phyloP scores from a whole-genome alignment of 106 monocot genomes.

The Dactylorhiza incarnata region DNA sequence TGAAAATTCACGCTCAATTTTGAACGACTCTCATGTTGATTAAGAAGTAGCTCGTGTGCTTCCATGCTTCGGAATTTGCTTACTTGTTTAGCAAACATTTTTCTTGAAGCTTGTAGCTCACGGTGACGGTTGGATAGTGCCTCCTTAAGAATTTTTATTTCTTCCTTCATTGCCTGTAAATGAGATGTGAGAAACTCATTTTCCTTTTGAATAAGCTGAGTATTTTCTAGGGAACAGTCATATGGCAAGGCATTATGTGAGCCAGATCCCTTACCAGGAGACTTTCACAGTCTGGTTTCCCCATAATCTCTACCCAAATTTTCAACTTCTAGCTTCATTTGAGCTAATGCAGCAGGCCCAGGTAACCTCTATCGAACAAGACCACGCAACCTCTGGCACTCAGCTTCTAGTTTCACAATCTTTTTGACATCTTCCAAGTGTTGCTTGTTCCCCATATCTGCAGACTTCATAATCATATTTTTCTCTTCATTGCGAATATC shows the following conservation, averaged over 20 bases:
- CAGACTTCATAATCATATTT: conserved; percentile 61
- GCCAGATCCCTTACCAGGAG: conserved; percentile 26
- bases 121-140: conserved; percentile 72
- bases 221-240: conserved; percentile 46
- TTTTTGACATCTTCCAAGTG: conserved; percentile 87
- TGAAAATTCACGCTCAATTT: conserved; percentile 28
- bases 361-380: conserved; percentile 92
- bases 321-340: conserved; percentile 95
- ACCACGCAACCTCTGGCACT: conserved; percentile 85
- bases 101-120: conserved; percentile 78
- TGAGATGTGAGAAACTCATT: conserved; percentile 70
- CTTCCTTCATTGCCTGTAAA: conserved; percentile 62
- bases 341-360: conserved; percentile 92
- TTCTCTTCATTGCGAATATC: conserved; percentile 87
- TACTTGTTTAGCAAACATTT: conserved; percentile 52
- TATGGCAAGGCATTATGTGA: conserved; percentile 8
- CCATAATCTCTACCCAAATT: conserved; percentile 49
- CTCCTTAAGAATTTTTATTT: conserved; percentile 87
- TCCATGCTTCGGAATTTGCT: conserved; percentile 66
- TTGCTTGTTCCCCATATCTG: conserved; percentile 67
- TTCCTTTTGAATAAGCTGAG: conserved; percentile 64
- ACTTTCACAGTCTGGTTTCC: conserved; percentile 31
- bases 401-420: conserved; percentile 70
- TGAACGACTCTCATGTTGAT: conserved; percentile 32
- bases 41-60: conserved; percentile 26